Evolutionary conservation across 495 filamentous ascomycete species (phyloP), one percentile per base, ranked within the genome.

Genomic region (Articulospora tetracladia): DNA sequence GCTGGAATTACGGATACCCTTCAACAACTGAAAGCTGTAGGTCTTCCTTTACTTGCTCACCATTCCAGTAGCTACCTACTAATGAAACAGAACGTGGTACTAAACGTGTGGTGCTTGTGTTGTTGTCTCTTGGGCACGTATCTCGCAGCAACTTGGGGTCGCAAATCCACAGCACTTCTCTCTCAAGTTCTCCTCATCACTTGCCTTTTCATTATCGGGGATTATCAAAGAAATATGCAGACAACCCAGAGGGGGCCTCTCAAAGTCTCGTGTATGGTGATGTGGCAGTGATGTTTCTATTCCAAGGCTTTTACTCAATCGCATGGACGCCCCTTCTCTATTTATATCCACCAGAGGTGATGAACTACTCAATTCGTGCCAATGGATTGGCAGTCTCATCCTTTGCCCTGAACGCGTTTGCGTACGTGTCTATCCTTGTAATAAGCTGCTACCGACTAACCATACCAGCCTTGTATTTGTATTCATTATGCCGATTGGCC

Each of bases 241-340:
- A 76, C 24, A 57, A 76, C 26, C 75, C 76, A 0, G 53, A 26
- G 30, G 41, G 51, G 19, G 61, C 61, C 7, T 60, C 57, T 1
- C 15, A 60, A 19, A 41, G 13, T 22, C 46, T 57, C 0, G 47
- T 60, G 1, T 60, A 60, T 28, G 57, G 57, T 7, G 57, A 59
- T 50, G 60, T 63, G 28, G 52, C 57, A 12, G 53, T 60, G n/a
- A 61, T 66, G 59, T 82, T 82, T 66, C 67, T 87, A 2, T 86
- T 85, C 70, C 83, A 86, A 59, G 74, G 83, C 47, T 77, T 83
- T 66, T 86, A 83, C 66, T 81, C 77, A 8, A 78, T 85, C 59
- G 82, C 77, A 13, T 85, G 81, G 72, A 86, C 82, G 17, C 83
- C 83, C 12, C 74, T 87, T 25, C 75, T 84, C 23, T 79, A 77